Percentiles rank a stretch among this genome's conserved stretches.
These are phyloP conservation scores for Globisporangium heterothallicum DNA, from an alignment of 352 stramenopile species.

Conservation along the genomic window DNA sequence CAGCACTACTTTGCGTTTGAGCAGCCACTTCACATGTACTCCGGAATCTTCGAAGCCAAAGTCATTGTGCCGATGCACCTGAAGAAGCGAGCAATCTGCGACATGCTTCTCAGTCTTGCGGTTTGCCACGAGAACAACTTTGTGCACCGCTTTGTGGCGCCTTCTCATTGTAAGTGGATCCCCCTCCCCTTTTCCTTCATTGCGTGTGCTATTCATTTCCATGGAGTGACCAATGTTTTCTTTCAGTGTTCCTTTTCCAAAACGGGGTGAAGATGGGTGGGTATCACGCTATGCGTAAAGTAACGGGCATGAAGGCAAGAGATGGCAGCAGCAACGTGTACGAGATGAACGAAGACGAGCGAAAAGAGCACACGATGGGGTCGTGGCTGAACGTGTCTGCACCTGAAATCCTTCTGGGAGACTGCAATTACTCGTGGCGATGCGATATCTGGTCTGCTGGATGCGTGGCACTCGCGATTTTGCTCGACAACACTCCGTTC, in stretches of 20 bases:
- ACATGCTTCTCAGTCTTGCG: slow-evolving; percentile 57
- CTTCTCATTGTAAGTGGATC: slow-evolving; percentile 46
- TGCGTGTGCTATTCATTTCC: neutral
- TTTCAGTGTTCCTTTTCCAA: slow-evolving; percentile 58
- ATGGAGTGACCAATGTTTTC: slow-evolving; percentile 1
- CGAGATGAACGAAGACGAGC: slow-evolving; percentile 67
- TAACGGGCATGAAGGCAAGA: slow-evolving; percentile 25
- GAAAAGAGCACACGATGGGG: slow-evolving; percentile 68
- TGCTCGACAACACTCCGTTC: slow-evolving; percentile 60
- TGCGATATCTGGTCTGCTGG: slow-evolving; percentile 74
- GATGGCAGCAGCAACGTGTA: slow-evolving; percentile 32
- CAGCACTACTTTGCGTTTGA: slow-evolving; percentile 80
- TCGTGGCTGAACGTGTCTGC: slow-evolving; percentile 60
- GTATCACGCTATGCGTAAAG: slow-evolving; percentile 64
- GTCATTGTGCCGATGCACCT: slow-evolving; percentile 32
- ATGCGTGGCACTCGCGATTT: slow-evolving; percentile 54
- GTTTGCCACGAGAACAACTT: slow-evolving; percentile 65
- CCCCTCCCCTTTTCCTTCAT: neutral
- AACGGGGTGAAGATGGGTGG: slow-evolving; percentile 62
- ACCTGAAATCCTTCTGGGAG: slow-evolving; percentile 70
- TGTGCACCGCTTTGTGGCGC: slow-evolving; percentile 74
- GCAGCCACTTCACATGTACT: slow-evolving; percentile 72
- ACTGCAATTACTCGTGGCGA: slow-evolving; percentile 61
- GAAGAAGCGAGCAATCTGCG: slow-evolving; percentile 65
- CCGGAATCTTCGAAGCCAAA: slow-evolving; percentile 64